phyloP scores from a whole-genome alignment of 2,329 filamentous ascomycete species.

The Dactylellina sp. region DNA sequence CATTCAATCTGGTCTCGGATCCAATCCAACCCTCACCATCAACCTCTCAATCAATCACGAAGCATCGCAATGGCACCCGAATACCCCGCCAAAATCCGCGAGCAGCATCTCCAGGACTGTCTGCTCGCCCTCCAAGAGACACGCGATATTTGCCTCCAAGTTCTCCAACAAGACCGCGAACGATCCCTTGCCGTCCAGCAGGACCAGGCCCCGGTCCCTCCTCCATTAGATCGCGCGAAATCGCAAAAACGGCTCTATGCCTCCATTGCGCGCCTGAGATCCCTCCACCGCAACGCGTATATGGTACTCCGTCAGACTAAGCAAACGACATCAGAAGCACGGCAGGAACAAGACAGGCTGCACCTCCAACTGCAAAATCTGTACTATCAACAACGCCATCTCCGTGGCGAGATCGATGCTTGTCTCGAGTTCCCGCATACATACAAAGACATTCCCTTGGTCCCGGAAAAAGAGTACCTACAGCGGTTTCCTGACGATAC shows the following conservation, averaged over 20 bases:
- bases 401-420: slow-evolving; percentile 87
- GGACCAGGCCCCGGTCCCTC: slow-evolving; percentile 63
- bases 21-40: neutral
- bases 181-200: slow-evolving; percentile 19
- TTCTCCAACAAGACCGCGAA: slow-evolving; percentile 57
- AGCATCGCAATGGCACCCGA: slow-evolving; percentile 48
- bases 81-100: slow-evolving; percentile 50
- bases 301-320: slow-evolving; percentile 87
- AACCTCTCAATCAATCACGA: neutral
- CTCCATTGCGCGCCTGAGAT: slow-evolving; percentile 81
- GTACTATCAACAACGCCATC: slow-evolving; percentile 92
- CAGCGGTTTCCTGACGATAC: slow-evolving; percentile 78
- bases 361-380: slow-evolving; percentile 95
- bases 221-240: slow-evolving; percentile 73
- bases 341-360: slow-evolving; percentile 89
- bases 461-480: slow-evolving; percentile 85
- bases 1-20: neutral
- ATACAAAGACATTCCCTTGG: slow-evolving; percentile 85
- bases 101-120: slow-evolving; percentile 59
- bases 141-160: slow-evolving; percentile 58
- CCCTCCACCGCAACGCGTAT: slow-evolving; percentile 83
- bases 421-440: slow-evolving; percentile 75
- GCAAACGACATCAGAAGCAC: slow-evolving; percentile 82
- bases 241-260: slow-evolving; percentile 84
- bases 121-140: slow-evolving; percentile 58